A percentile compares a stretch with the other conserved stretches of the same genome.
Conservation (phyloP, 495 filamentous ascomycete species). For the Penicillium daleae region DNA sequence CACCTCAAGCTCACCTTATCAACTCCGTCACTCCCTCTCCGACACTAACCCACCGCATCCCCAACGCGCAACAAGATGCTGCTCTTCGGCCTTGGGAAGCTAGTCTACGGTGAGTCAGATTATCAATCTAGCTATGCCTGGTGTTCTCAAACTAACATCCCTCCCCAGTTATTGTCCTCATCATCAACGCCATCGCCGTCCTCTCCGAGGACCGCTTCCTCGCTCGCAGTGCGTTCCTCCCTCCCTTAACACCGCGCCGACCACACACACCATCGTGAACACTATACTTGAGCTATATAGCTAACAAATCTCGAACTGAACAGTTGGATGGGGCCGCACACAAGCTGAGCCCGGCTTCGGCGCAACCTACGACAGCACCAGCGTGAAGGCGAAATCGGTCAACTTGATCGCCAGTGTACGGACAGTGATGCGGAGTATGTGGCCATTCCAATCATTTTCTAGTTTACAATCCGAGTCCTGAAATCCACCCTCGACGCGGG, state of each 20-base stretch:
- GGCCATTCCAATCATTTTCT: neutral
- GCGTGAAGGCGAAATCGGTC: slow-evolving; percentile 84
- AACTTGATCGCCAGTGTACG: slow-evolving; percentile 89
- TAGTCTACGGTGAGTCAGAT: slow-evolving; percentile 66
- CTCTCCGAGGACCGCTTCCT: slow-evolving; percentile 98
- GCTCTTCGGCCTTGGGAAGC: slow-evolving; percentile 70
- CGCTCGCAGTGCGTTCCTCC: slow-evolving; percentile 73
- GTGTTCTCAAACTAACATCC: slow-evolving; percentile 6
- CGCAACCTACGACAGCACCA: slow-evolving; percentile 66
- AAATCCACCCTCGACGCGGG: neutral
- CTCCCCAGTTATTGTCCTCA: slow-evolving; percentile 72
- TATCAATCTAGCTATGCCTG: neutral
- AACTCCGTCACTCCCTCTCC: slow-evolving; percentile 13
- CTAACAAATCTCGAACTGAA: neutral
- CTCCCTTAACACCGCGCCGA: slow-evolving; percentile 5
- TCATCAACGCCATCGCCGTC: slow-evolving; percentile 92
- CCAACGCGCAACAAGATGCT: slow-evolving; percentile 56
- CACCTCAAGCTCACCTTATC: slow-evolving; percentile 17
- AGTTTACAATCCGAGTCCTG: neutral
- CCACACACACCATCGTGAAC: neutral
- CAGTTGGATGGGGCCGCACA: slow-evolving; percentile 80
- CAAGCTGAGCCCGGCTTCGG: slow-evolving; percentile 76
- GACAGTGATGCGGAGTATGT: slow-evolving; percentile 93
- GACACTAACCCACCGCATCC: slow-evolving; percentile 12
- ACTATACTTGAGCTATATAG: no score